Evolutionary conservation across 345 rosid genomes (phyloP), one percentile per base, ranked within the genome.

Genomic region (Erucastrum elatum): DNA sequence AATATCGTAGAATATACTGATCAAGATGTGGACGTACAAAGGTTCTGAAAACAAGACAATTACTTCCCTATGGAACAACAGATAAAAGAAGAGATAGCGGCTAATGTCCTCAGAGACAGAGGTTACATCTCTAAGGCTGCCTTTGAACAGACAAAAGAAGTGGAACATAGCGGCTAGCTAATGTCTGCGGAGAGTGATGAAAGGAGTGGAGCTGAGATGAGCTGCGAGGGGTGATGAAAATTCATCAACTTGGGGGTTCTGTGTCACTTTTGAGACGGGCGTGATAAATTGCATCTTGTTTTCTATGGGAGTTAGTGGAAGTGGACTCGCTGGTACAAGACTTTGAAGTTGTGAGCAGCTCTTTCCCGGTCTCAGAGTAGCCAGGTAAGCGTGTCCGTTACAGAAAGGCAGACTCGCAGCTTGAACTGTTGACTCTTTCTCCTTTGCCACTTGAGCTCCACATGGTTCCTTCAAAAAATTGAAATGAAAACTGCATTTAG

Each of bases 201-300:
- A 86, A 31, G 97, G 93, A 49, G 92, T 87, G 35, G 90, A 78
- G 75, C 68, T 86, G 59, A 88, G 84, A 71, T 87, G 89, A 15
- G 88, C 84, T 26, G 77, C 77, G 34, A 75, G 72, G 15, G 88
- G 85, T 66, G 92, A 87, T 77, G 82, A 73, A 49, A 75, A 29
- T 78, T 75, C 82, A 64, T 81, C 89, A 51, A 73, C 82, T 78
- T 77, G 84, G 41, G 76, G 82, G 27, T 70, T 66, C 10, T 72
- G 71, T 13, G 83, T 75, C 78, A 75, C 63, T 77, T 78, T 59
- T 41, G 82, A 62, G 71, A 66, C 76, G 64, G 84, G 85, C 17
- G 82, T 82, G 3, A 4, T 39, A 58, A 80, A 76, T 27, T 86
- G 84, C 70, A 85, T 77, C 75, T 78, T 90, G 87, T 88, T 90